These are phyloP conservation scores for Claviceps sp. DNA, from an alignment of 2,329 filamentous ascomycete species.

Conservation along the genomic window DNA sequence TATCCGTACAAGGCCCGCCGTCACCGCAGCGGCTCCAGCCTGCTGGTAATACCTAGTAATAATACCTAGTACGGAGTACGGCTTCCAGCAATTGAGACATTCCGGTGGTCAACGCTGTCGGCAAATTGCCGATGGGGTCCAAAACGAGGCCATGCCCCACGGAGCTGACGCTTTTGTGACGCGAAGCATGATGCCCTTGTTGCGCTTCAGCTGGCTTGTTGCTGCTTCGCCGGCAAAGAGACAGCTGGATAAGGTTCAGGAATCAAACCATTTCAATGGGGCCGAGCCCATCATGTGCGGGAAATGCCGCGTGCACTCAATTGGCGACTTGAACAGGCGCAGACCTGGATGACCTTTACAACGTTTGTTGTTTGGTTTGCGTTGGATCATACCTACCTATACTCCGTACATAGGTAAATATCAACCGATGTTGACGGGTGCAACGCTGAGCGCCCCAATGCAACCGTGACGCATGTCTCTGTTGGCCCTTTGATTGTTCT, in stretches of 20 bases:
- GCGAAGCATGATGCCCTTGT: not conserved
- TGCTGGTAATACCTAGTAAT: not conserved
- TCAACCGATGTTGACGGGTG: too few relatives aligned
- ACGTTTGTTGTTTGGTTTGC: too few relatives aligned
- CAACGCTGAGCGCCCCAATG: too few relatives aligned
- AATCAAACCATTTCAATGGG: not conserved
- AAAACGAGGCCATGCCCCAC: not conserved
- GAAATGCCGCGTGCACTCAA: not conserved
- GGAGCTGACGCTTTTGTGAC: slow-evolving; percentile 4
- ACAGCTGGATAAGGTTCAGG: not conserved
- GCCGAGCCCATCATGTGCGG: not conserved
- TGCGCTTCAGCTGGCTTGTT: not conserved
- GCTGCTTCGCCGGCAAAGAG: not conserved
- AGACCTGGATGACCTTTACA: too few relatives aligned
- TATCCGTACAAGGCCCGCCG: not conserved
- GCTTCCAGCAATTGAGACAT: not conserved
- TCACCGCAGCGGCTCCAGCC: not conserved
- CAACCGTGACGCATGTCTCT: too few relatives aligned
- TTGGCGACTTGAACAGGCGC: too few relatives aligned
- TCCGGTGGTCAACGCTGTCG: not conserved
- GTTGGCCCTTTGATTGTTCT: too few relatives aligned
- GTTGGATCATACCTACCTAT: too few relatives aligned
- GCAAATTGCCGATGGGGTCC: slow-evolving; percentile 2
- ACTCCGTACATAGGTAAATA: too few relatives aligned
- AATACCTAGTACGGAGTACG: not conserved